Percentiles rank a stretch among this genome's conserved stretches.
phyloP scores from a whole-genome alignment of 257 asterid genomes.

The Nicotiana tabacum region DNA sequence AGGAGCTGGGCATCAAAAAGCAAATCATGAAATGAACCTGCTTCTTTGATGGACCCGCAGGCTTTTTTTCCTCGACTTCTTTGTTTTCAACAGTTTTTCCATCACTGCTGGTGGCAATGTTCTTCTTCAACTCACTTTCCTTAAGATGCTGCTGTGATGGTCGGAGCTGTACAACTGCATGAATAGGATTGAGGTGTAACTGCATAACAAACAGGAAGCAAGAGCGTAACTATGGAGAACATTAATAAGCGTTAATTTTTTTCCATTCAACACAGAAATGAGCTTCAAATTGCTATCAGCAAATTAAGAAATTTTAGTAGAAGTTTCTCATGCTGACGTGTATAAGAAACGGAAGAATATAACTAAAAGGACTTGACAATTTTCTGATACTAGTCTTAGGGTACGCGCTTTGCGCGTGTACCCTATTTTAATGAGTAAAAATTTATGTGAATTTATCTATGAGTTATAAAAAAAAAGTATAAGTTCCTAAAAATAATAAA shows the following conservation, averaged over 20 bases:
- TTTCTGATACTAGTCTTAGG: neutral
- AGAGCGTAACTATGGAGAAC: neutral
- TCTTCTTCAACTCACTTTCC: slow-evolving; percentile 35
- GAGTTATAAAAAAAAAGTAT: too few relatives aligned
- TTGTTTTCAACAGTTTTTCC: slow-evolving; percentile 39
- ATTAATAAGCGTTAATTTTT: neutral
- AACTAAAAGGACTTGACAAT: slow-evolving; percentile 9
- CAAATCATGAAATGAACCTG: slow-evolving; percentile 33
- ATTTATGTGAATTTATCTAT: too few relatives aligned
- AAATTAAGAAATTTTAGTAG: neutral
- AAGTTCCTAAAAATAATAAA: too few relatives aligned
- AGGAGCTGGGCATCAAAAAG: neutral
- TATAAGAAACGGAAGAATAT: neutral
- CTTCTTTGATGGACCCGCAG: slow-evolving; percentile 39
- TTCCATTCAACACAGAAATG: neutral
- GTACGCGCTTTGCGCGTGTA: too few relatives aligned
- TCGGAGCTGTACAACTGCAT: slow-evolving; percentile 81
- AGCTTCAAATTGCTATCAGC: neutral
- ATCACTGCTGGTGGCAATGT: slow-evolving; percentile 17
- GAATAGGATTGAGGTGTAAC: slow-evolving; percentile 80
- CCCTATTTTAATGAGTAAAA: too few relatives aligned
- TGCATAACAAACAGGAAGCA: slow-evolving; percentile 39
- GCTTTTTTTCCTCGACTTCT: slow-evolving; percentile 37
- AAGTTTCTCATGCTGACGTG: neutral
- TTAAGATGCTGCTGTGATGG: slow-evolving; percentile 57